Conservation (phyloP, 352 stramenopile genomes). For the Peronosclerospora sorghi region DNA sequence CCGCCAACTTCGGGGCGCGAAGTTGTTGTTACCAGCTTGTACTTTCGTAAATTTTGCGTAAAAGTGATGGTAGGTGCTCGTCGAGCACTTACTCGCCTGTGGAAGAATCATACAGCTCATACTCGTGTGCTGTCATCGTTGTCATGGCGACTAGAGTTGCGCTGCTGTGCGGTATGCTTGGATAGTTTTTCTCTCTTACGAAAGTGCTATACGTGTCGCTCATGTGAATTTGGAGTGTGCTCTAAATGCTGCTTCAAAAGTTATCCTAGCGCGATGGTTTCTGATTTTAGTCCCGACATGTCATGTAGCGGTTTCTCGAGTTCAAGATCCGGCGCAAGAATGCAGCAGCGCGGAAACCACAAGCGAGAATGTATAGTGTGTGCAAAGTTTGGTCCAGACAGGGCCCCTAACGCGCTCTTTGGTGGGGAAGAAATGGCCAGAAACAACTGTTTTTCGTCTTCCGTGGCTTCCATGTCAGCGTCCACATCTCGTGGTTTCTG, state of each 20-base stretch:
- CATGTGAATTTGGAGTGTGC: slow-evolving; percentile 42
- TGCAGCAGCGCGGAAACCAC: slow-evolving; percentile 6
- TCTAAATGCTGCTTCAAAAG: slow-evolving; percentile 40
- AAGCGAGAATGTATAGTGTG: slow-evolving; percentile 49
- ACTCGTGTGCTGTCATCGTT: slow-evolving; percentile 11
- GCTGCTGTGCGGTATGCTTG: slow-evolving; percentile 48
- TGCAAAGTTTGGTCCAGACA: slow-evolving; percentile 36
- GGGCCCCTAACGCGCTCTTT: not conserved
- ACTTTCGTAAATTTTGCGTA: slow-evolving; percentile 57
- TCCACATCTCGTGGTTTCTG: slow-evolving; percentile 10
- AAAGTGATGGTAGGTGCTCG: slow-evolving; percentile 40
- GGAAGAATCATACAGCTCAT: slow-evolving; percentile 30
- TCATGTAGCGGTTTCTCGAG: slow-evolving; percentile 5
- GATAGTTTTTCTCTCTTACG: slow-evolving; percentile 46
- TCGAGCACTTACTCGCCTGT: slow-evolving; percentile 43
- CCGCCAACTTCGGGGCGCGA: slow-evolving; percentile 6
- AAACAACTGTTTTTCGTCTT: slow-evolving; percentile 11
- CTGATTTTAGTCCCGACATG: not conserved
- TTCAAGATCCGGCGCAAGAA: slow-evolving; percentile 3
- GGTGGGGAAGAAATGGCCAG: slow-evolving; percentile 4
- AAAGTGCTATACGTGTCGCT: slow-evolving; percentile 43
- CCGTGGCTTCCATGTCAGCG: slow-evolving; percentile 17
- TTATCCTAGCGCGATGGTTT: not conserved
- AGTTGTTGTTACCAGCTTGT: slow-evolving; percentile 13
- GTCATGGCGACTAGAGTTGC: slow-evolving; percentile 22